Evolutionary conservation across 2,329 filamentous ascomycete species (phyloP).

Genomic region (Talaromyces pinophilus): DNA sequence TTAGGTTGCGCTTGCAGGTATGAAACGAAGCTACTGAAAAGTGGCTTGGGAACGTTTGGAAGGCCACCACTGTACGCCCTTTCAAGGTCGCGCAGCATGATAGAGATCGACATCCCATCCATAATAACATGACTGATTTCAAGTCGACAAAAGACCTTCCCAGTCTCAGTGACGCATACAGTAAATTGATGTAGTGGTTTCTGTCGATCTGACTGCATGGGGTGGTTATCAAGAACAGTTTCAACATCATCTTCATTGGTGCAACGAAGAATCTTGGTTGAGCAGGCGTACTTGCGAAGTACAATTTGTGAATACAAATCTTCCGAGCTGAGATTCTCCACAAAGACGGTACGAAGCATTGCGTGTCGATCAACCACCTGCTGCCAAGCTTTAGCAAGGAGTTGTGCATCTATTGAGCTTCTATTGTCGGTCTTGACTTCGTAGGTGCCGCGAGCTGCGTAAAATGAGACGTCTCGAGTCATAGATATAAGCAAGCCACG

Average conservation of each 20-base stretch:
- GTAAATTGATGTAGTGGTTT: conserved; percentile 50
- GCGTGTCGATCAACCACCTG: conserved; percentile 19
- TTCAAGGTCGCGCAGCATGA: conserved; percentile 34
- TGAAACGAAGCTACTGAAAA: conserved; percentile 19
- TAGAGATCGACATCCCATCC: conserved; percentile 50
- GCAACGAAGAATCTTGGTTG: conserved; percentile 22
- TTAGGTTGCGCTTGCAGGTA: conserved; percentile 12
- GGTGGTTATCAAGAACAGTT: conserved; percentile 33
- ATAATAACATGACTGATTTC: conserved; percentile 55
- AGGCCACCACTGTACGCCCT: conserved; percentile 47
- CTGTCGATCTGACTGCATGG: conserved; percentile 27
- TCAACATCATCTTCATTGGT: conserved; percentile 32
- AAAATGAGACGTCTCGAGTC: conserved; percentile 46
- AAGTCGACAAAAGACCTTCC: conserved; percentile 38
- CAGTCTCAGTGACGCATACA: conserved; percentile 39
- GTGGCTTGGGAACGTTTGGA: conserved; percentile 27
- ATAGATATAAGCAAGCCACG: conserved; percentile 46
- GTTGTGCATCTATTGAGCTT: conserved; percentile 31
- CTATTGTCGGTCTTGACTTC: conserved; percentile 31
- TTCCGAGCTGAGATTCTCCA: conserved; percentile 34
- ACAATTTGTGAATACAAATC: conserved; percentile 30
- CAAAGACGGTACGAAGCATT: conserved; percentile 29
- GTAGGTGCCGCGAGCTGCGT: conserved; percentile 43
- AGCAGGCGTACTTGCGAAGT: conserved; percentile 38
- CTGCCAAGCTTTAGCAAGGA: conserved; percentile 28